phyloP scores from a whole-genome alignment of 2,329 filamentous ascomycete genomes.

The Pyricularia sp. region DNA sequence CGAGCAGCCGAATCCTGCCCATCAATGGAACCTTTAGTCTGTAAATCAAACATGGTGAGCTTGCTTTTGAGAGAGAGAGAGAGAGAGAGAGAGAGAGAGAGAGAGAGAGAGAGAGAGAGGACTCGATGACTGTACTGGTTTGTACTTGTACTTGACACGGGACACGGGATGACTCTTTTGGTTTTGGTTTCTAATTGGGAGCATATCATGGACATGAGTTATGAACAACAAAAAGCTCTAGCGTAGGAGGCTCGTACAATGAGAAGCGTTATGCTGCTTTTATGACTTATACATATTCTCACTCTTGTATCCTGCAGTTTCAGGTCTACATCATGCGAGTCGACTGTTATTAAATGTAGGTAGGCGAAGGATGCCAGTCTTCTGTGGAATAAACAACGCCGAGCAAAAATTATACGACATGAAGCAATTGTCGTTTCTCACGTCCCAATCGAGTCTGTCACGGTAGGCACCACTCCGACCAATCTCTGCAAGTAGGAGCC shows the following conservation, averaged over 20 bases:
- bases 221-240: neutral
- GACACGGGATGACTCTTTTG: neutral
- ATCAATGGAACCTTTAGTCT: conserved; percentile 25
- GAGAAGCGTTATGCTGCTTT: neutral
- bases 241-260: neutral
- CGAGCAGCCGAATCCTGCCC: conserved; percentile 31
- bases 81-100: too few species aligned
- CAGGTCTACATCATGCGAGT: too few species aligned
- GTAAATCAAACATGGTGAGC: neutral
- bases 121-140: neutral
- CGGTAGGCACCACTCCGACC: neutral
- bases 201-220: neutral
- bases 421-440: too few species aligned
- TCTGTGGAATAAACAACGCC: too few species aligned
- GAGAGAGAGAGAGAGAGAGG: too few species aligned
- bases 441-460: too few species aligned
- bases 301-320: too few species aligned
- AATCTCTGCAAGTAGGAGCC: neutral
- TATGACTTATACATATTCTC: neutral
- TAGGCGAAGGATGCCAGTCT: too few species aligned
- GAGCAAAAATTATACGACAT: too few species aligned
- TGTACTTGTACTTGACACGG: neutral
- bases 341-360: too few species aligned
- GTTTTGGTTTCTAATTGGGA: neutral
- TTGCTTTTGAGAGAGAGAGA: too few species aligned